Evolutionary conservation across 768 basidiomycete genomes (phyloP), one percentile per base, ranked within the genome.

Genomic region (Pulveroboletus sp.): DNA sequence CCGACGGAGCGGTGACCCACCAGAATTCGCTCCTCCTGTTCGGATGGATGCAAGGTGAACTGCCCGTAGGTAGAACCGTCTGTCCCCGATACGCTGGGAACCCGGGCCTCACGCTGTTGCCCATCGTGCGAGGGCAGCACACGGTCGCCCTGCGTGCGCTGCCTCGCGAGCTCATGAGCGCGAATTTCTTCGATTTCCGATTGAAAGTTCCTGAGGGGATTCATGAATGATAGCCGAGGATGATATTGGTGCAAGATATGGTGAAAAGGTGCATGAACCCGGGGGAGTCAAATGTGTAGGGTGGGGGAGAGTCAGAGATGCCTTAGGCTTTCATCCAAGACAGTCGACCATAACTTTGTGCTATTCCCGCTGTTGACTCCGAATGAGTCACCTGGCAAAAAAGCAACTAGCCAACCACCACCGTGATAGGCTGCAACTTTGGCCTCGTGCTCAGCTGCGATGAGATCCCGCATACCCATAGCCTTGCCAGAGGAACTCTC

Each of bases 141-240:
- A 42, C 32, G 44, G 46, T 42, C 40, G 40, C 51, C 59, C 64
- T 51, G 57, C 42, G 27, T 66, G 36, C 85, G 79, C 56, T 88
- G 83, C 66, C 78, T 87, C 28, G 76, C 70, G 39, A 80, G 69
- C 67, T 89, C 86, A 43, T 83, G 79, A 57, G 77, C 73, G 50
- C 82, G 80, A 59, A 89, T 85, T 56, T 86, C 80, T 54, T 89
- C 83, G 53, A 90, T 91, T 69, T 89, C 86, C 59, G 69, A 76
- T 67, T 91, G 88, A 57, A 73, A 73, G 52, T 51, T 66, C 35
- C 60, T 63, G 43, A 73, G 56, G 17, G 66, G 55, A 35, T 68
- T 60, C 70, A 72, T 71, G 42, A 11, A 0, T 39, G 18, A 42
- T 50, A 35, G 28, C 43, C 33, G 44, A 39, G 27, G 24, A 43